Base-by-base conservation (phyloP, 305 asterid genomes). In the Fraxinus latifolia region DNA sequence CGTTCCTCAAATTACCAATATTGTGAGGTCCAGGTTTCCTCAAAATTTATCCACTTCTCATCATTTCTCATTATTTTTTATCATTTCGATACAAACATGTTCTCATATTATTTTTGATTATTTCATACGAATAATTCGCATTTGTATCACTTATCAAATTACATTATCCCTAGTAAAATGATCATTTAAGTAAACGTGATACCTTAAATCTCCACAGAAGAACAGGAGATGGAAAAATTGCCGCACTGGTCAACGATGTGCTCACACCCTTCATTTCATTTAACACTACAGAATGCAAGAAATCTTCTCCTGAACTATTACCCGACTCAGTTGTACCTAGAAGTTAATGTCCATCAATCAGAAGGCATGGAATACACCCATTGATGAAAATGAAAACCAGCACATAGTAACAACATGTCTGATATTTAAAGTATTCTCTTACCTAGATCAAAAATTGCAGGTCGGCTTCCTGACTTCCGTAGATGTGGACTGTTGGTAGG, bases 131-230 rank as follows among this genome's bases (percentile, higher is more conserved):
- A 14, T 4, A 47, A 47, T 47, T 14, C 6, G 58, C 19, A 14
- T 14, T 3, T 4, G 19, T 47, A 47, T 3, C 67, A 23, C n/a
- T 72, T 65, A 37, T 81, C 74, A 34, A 23, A 79, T 17, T 32
- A 33, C 34, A 58, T 60, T 60, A 78, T 34, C 37, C 78, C 60
- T 21, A 21, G 36, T 39, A 34, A 71, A 33, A 25, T 70, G 73
- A 34, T 53, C 81, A 79, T 67, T 11, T 25, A 55, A 81, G 14
- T 55, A 58, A 76, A 50, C 58, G 50, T 50, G 79, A 79, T 83
- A 96, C 99, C 98, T 95, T 96, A 80, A 96, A 93, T 92, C 99
- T 95, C 98, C 98, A 92, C 3, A 96, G 84, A 72, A 96, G 83
- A 87, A 95, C 84, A 36, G 98, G 98, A 82, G 98, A 95, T 65